A percentile compares a stretch with the other conserved stretches of the same genome.
Evolutionary conservation across 1,284 basidiomycete genomes (phyloP).

Genomic region (Ustilago xerochloae): DNA sequence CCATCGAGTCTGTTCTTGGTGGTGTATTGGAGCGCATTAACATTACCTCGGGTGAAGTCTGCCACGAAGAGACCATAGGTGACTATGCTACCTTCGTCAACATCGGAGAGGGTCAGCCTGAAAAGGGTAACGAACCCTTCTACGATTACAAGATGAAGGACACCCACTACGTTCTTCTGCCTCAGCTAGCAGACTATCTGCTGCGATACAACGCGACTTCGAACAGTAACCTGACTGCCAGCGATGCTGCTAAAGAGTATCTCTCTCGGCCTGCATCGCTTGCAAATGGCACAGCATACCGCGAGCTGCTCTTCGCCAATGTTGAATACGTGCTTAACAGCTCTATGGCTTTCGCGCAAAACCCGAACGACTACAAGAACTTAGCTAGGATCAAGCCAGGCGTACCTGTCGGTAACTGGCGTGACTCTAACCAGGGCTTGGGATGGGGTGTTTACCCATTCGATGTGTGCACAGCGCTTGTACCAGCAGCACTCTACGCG

Average conservation of each 20-base stretch:
- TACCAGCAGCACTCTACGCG: slow-evolving; percentile 72
- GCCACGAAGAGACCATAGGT: slow-evolving; percentile 71
- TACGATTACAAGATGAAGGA: slow-evolving; percentile 71
- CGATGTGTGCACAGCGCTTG: slow-evolving; percentile 72
- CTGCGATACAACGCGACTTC: slow-evolving; percentile 57
- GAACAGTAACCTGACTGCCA: slow-evolving; percentile 29
- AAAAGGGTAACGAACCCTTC: slow-evolving; percentile 69
- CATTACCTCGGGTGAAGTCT: slow-evolving; percentile 69
- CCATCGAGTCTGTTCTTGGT: slow-evolving; percentile 70
- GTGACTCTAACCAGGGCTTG: slow-evolving; percentile 72
- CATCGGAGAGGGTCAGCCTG: slow-evolving; percentile 68
- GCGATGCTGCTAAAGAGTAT: slow-evolving; percentile 56
- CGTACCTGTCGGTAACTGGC: slow-evolving; percentile 71
- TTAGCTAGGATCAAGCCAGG: slow-evolving; percentile 69
- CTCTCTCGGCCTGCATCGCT: slow-evolving; percentile 67
- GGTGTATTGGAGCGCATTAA: slow-evolving; percentile 71
- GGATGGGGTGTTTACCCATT: slow-evolving; percentile 72
- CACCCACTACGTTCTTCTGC: slow-evolving; percentile 71
- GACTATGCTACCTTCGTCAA: slow-evolving; percentile 67
- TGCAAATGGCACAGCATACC: slow-evolving; percentile 69
- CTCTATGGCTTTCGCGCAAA: slow-evolving; percentile 68
- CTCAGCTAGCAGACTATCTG: slow-evolving; percentile 70
- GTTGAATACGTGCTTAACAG: slow-evolving; percentile 65
- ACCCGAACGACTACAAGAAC: slow-evolving; percentile 58
- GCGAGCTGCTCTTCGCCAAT: slow-evolving; percentile 68